Evolutionary conservation across 2,329 filamentous ascomycete genomes (phyloP), one percentile per base, ranked within the genome.

Genomic region (Alternaria triticimaculans): DNA sequence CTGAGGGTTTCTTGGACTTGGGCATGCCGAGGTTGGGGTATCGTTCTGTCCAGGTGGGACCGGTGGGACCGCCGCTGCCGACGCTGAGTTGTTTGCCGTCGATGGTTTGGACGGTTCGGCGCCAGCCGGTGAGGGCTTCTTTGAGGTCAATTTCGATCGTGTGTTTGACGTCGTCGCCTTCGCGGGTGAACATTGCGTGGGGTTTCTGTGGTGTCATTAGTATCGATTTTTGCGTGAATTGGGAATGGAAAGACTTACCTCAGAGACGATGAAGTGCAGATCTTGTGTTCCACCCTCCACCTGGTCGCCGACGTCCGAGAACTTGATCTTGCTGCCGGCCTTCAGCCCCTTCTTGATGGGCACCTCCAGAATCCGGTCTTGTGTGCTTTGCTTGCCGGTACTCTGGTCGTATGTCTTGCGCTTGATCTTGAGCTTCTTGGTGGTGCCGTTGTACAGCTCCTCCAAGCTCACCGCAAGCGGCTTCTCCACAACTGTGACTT

Each of bases 401-500:
- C 90, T 82, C 43, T 84, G 85, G 80, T 99, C 96, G 79, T 93
- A 98, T 18, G 91, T 94, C 88, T 98, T 98, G 76, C 95, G 89
- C 76, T 97, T 97, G 69, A 98, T 97, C 84, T 96, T 97, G 87
- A 99, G 93, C 86, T 97, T 97, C 88, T 99, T 99, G 53, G 91
- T 93, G 37, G 89, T 89, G 44, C 96, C 96, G 25, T 87, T 90
- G 83, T 89, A 98, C 65, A 98, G 82, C 76, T 99, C 96, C 80
- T 99, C 96, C 33, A 99, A 83, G 3, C 91, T 89, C 21, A 99
- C 84, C 3, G 90, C 88, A 66, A 99, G 81, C 49, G 92, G 89
- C 75, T 92, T 91, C 82, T 98, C 95, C 11, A 98, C 90, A 1
- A 96, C 94, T 0, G 94, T 94, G 18, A 97, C 92, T 78, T 98